phyloP scores from a whole-genome alignment of 305 asterid genomes.

The Fraxinus ornus region DNA sequence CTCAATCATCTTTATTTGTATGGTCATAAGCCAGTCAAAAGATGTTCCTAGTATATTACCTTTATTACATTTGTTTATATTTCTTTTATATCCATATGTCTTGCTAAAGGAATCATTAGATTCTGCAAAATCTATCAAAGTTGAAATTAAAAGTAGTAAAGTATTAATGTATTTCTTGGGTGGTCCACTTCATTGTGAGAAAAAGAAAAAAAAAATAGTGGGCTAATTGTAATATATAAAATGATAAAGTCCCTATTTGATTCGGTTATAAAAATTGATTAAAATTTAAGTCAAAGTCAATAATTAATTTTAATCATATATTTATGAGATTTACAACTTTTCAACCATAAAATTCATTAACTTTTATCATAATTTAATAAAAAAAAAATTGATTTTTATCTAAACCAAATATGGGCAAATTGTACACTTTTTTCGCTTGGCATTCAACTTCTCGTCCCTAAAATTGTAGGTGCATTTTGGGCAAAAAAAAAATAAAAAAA shows the following conservation, averaged over 20 bases:
- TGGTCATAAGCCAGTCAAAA: constrained; percentile 1
- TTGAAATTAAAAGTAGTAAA: neutral
- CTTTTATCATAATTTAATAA: too few relatives aligned
- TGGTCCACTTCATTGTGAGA: neutral
- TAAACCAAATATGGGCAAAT: neutral
- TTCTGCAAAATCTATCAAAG: constrained; percentile 18
- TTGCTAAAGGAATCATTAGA: constrained; percentile 21
- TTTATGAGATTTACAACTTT: neutral
- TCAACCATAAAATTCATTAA: too few relatives aligned
- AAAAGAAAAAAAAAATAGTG: too few relatives aligned
- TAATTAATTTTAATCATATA: too few relatives aligned
- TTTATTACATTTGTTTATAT: neutral
- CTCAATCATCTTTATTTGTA: neutral
- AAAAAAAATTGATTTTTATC: too few relatives aligned
- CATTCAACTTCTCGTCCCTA: neutral
- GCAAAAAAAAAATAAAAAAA: too few relatives aligned
- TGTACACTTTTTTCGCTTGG: neutral
- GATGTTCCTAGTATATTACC: neutral
- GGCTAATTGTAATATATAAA: neutral
- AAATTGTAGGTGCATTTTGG: neutral
- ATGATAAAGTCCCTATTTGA: too few relatives aligned
- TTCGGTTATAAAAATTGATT: neutral
- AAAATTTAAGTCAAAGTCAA: too few relatives aligned
- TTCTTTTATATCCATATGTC: constrained; percentile 1
- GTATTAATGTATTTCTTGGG: neutral